Percentiles rank a stretch among this genome's conserved stretches.
Evolutionary conservation across 495 filamentous ascomycete genomes (phyloP).

Genomic region (Lentithecium fluviatile): DNA sequence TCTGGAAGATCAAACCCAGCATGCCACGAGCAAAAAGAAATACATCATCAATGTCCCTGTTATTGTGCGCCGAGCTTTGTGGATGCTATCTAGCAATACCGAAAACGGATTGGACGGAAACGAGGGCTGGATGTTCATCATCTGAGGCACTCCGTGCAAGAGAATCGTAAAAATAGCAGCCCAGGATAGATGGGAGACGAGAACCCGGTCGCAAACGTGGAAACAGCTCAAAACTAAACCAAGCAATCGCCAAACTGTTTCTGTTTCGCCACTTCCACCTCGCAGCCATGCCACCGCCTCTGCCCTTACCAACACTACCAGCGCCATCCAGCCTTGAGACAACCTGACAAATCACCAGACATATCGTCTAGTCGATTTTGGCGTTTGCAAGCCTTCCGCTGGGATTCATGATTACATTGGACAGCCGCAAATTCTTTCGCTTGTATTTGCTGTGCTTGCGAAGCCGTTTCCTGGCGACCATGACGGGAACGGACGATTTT

Average conservation of each 20-base stretch:
- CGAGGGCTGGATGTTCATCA: slow-evolving; percentile 1
- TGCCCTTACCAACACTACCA: no score
- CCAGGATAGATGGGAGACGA: neutral
- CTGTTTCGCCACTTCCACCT: slow-evolving; percentile 24
- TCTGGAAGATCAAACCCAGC: neutral
- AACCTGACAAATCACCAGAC: slow-evolving; percentile 25
- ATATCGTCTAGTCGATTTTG: slow-evolving; percentile 34
- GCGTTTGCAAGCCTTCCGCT: slow-evolving; percentile 30
- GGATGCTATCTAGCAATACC: slow-evolving; percentile 6
- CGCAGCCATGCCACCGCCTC: neutral
- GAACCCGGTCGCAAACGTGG: slow-evolving; percentile 4
- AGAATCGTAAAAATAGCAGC: slow-evolving; percentile 8
- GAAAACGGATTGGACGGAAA: no score
- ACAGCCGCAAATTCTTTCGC: slow-evolving; percentile 36
- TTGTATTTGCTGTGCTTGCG: slow-evolving; percentile 45
- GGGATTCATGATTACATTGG: slow-evolving; percentile 37
- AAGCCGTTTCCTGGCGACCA: slow-evolving; percentile 47
- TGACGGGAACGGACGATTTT: slow-evolving; percentile 86
- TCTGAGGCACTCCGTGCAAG: slow-evolving; percentile 23
- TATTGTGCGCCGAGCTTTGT: neutral
- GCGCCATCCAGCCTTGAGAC: neutral
- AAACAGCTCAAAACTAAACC: slow-evolving; percentile 19
- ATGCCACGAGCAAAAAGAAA: slow-evolving; percentile 14
- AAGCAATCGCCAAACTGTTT: slow-evolving; percentile 31
- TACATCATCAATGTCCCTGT: slow-evolving; percentile 3